These are phyloP conservation scores for Boletus subparvulus DNA, from an alignment of 768 basidiomycete species.

Conservation along the genomic window DNA sequence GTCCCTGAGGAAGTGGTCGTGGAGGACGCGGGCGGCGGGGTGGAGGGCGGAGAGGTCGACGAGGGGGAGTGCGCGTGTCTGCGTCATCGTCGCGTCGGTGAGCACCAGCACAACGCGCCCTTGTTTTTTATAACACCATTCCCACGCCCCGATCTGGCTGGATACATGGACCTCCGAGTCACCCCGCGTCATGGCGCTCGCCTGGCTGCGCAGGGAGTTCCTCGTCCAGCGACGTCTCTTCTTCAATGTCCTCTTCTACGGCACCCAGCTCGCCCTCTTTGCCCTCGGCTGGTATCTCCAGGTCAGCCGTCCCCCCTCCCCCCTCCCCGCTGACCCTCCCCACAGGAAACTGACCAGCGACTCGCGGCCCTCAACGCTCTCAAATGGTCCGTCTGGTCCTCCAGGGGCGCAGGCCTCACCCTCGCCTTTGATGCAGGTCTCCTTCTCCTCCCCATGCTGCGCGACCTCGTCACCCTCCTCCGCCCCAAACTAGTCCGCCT, in stretches of 20 bases:
- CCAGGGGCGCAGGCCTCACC: constrained; percentile 88
- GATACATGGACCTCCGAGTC: background rate
- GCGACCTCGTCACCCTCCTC: constrained; percentile 81
- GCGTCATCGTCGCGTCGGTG: constrained; percentile 12
- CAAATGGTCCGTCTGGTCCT: constrained; percentile 83
- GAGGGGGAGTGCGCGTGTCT: constrained; percentile 21
- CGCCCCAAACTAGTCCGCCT: constrained; percentile 80
- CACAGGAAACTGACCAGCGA: constrained; percentile 57
- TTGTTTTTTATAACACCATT: background rate
- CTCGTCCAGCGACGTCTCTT: constrained; percentile 58
- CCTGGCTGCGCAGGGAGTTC: constrained; percentile 74
- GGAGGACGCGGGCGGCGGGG: constrained; percentile 63
- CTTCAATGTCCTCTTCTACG: constrained; percentile 81
- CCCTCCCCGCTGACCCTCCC: constrained; percentile 3
- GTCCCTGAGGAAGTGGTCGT: constrained; percentile 72
- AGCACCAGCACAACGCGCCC: no score
- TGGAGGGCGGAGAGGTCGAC: constrained; percentile 65
- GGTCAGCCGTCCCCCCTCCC: constrained; percentile 35
- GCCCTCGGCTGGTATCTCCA: constrained; percentile 88
- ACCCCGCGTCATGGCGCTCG: constrained; percentile 8
- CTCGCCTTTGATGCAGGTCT: constrained; percentile 85
- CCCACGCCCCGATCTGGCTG: constrained; percentile 4
- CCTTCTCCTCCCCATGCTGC: constrained; percentile 86
- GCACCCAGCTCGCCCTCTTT: constrained; percentile 71
- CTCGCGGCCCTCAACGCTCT: constrained; percentile 78